phyloP scores from a whole-genome alignment of 768 basidiomycete species.

The Dentipellis fragilis region DNA sequence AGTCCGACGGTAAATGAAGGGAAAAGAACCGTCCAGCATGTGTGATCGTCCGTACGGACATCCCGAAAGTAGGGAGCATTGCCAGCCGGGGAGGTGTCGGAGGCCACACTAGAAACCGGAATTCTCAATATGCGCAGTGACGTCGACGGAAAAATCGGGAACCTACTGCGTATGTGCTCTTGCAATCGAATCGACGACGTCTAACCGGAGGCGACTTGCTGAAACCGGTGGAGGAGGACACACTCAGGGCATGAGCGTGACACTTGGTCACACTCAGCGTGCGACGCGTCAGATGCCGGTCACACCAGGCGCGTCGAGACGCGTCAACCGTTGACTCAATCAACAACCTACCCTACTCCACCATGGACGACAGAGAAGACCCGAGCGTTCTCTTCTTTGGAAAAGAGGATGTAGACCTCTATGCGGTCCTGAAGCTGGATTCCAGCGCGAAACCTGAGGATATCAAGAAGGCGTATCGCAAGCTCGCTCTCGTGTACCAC shows the following conservation, averaged over 20 bases:
- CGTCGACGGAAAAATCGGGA: too few relatives aligned
- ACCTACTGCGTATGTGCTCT: too few relatives aligned
- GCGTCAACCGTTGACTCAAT: conserved; percentile 10
- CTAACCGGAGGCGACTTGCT: too few relatives aligned
- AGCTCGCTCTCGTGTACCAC: conserved; percentile 71
- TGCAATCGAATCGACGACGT: too few relatives aligned
- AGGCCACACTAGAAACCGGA: too few relatives aligned
- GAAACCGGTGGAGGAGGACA: too few relatives aligned
- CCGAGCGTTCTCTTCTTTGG: conserved; percentile 73
- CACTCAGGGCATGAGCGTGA: not conserved
- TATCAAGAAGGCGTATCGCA: conserved; percentile 80
- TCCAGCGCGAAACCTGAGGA: conserved; percentile 48
- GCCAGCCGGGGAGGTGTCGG: too few relatives aligned
- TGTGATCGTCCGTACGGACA: too few relatives aligned
- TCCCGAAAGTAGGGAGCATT: too few relatives aligned
- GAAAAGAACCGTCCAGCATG: too few relatives aligned
- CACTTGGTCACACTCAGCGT: not conserved
- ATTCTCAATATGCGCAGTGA: too few relatives aligned
- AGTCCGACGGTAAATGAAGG: too few relatives aligned
- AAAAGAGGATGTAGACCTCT: conserved; percentile 69
- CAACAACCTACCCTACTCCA: conserved; percentile 4
- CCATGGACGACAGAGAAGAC: conserved; percentile 59
- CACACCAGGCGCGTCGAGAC: conserved; percentile 9
- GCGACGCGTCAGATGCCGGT: not conserved
- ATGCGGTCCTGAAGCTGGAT: conserved; percentile 55